These are phyloP conservation scores for Arachnopeziza araneosa DNA, from an alignment of 2,329 filamentous ascomycete species.

Conservation along the genomic window DNA sequence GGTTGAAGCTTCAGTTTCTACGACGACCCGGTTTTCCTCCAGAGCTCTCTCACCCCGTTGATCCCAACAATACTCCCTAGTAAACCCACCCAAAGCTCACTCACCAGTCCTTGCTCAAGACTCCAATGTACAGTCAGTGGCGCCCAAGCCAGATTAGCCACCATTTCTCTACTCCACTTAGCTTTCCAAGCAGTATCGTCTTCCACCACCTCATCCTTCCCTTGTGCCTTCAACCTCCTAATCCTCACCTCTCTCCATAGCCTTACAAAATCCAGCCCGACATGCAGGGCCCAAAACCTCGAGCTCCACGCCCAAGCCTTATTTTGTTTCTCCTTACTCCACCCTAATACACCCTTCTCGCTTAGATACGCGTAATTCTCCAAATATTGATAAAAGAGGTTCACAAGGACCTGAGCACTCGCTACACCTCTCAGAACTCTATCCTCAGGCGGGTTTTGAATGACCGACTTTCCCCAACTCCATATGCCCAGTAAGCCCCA, in stretches of 20 bases:
- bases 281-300: constrained; percentile 74
- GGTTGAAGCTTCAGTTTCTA: too few relatives aligned
- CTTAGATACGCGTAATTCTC: constrained; percentile 82
- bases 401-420: constrained; percentile 62
- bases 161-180: constrained; percentile 59
- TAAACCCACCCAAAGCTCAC: constrained; percentile 51
- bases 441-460: constrained; percentile 34
- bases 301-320: constrained; percentile 66
- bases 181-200: constrained; percentile 30
- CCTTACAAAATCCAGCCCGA: constrained; percentile 68
- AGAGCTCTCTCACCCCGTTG: constrained; percentile 39
- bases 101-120: constrained; percentile 57
- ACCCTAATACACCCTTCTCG: constrained; percentile 62
- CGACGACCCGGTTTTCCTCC: constrained; percentile 29
- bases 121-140: constrained; percentile 85
- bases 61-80: constrained; percentile 47
- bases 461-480: constrained; percentile 2
- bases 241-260: constrained; percentile 37
- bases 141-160: constrained; percentile 69
- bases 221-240: constrained; percentile 28
- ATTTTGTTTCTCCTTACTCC: constrained; percentile 50
- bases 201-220: constrained; percentile 27
- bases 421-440: constrained; percentile 46
- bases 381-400: constrained; percentile 66
- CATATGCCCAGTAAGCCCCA: constrained; percentile 6